These are phyloP conservation scores for Nectriaceae sp. DNA, from an alignment of 2,329 filamentous ascomycete species.

Conservation along the genomic window DNA sequence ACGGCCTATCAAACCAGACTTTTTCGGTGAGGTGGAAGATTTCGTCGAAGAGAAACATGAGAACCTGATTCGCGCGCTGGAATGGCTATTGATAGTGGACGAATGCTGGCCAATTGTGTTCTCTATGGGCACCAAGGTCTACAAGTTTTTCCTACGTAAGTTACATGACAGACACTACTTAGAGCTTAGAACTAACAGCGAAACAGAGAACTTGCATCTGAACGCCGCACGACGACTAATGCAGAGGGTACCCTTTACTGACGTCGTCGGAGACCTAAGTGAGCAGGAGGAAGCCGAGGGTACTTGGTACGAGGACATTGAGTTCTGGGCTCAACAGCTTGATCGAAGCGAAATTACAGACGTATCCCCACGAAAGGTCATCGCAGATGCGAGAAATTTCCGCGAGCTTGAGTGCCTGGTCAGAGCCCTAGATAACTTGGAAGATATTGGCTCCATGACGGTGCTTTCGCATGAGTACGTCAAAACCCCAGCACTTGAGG, in stretches of 20 bases:
- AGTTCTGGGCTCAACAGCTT: constrained; percentile 42
- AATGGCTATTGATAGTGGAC: constrained; percentile 80
- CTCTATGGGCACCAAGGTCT: constrained; percentile 67
- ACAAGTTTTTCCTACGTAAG: constrained; percentile 84
- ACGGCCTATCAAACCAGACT: constrained; percentile 67
- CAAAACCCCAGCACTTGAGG: too few relatives aligned
- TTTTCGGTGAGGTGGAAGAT: constrained; percentile 65
- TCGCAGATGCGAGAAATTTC: constrained; percentile 61
- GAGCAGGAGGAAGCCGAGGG: constrained; percentile 40
- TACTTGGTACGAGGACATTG: constrained; percentile 39
- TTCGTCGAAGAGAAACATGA: constrained; percentile 63
- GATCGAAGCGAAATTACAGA: constrained; percentile 37
- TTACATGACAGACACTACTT: constrained; percentile 18
- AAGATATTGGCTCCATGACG: constrained; percentile 62
- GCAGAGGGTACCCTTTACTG: constrained; percentile 51
- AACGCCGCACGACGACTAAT: constrained; percentile 56
- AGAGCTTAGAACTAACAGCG: constrained; percentile 8
- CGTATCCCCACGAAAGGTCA: constrained; percentile 44
- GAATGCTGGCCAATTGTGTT: constrained; percentile 74
- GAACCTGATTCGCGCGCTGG: constrained; percentile 73
- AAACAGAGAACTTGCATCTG: constrained; percentile 50
- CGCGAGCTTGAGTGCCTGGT: constrained; percentile 70
- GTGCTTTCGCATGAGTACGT: constrained; percentile 55
- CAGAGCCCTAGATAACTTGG: constrained; percentile 65
- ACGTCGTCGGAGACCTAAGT: constrained; percentile 47